Conservation (phyloP, 2,329 filamentous ascomycete species). For the Sporothrix luriei region DNA sequence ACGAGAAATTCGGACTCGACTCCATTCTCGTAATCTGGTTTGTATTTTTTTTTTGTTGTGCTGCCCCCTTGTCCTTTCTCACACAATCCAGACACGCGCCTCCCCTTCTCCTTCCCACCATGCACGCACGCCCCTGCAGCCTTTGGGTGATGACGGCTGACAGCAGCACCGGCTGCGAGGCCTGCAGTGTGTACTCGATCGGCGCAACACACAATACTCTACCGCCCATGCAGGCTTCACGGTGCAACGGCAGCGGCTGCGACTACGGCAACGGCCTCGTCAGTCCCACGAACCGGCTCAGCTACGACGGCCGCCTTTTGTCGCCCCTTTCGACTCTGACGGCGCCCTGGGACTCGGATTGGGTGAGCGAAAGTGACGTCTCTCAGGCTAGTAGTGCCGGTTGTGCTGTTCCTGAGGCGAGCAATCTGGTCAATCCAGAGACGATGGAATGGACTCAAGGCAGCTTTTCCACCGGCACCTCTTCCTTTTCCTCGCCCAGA, state of each 20-base stretch:
- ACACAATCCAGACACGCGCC: neutral
- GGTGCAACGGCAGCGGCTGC: constrained; percentile 23
- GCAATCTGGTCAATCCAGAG: neutral
- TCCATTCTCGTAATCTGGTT: constrained; percentile 15
- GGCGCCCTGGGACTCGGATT: no score
- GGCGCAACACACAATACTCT: constrained; percentile 1
- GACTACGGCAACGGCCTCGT: constrained; percentile 23
- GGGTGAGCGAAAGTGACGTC: neutral
- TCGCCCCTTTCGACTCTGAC: neutral
- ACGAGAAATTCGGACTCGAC: constrained; percentile 9
- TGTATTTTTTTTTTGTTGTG: neutral
- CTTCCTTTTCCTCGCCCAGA: neutral
- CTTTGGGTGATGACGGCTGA: neutral
- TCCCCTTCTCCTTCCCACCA: neutral
- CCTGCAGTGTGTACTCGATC: constrained; percentile 3
- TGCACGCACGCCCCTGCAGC: constrained; percentile 17
- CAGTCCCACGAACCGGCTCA: constrained; percentile 7
- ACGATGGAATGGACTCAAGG: neutral
- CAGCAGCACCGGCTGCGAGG: constrained; percentile 12
- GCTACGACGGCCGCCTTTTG: constrained; percentile 12
- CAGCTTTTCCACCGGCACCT: neutral
- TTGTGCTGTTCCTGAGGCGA: neutral
- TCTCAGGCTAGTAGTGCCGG: neutral
- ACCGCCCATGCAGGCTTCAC: constrained; percentile 19
- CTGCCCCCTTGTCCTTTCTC: neutral